A percentile compares a stretch with the other conserved stretches of the same genome.
phyloP scores from a whole-genome alignment of 2,329 filamentous ascomycete species.

The Fonsecaea monophora region DNA sequence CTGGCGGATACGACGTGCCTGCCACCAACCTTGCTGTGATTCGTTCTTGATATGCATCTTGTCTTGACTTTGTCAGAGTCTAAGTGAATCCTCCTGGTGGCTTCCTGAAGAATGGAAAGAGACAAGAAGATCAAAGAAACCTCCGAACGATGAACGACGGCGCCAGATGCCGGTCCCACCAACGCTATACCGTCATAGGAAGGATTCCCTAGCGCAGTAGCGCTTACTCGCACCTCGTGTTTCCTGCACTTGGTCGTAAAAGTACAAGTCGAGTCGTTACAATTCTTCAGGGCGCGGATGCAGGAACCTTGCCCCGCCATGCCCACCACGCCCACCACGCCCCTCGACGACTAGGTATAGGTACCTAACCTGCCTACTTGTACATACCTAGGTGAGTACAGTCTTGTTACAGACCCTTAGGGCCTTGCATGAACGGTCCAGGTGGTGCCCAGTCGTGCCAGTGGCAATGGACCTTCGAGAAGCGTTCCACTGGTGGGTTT shows the following conservation, averaged over 20 bases:
- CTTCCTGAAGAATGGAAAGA: background rate
- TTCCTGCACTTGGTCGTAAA: background rate
- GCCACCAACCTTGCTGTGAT: too few relatives aligned
- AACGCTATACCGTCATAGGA: constrained; percentile 18
- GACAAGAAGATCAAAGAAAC: background rate
- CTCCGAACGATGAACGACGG: background rate
- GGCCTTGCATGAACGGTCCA: constrained; percentile 5
- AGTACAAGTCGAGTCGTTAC: background rate
- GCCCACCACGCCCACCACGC: too few relatives aligned
- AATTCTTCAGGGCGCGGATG: constrained; percentile 7
- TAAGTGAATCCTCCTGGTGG: too few relatives aligned
- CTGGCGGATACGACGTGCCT: too few relatives aligned
- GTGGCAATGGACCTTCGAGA: constrained; percentile 8
- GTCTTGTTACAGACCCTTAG: background rate
- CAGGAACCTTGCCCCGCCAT: constrained; percentile 2
- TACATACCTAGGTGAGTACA: too few relatives aligned
- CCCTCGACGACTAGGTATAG: too few relatives aligned
- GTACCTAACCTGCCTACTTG: too few relatives aligned
- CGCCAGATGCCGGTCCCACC: background rate
- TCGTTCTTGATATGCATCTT: too few relatives aligned
- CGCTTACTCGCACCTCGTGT: constrained; percentile 15
- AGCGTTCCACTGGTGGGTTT: background rate
- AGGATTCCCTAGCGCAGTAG: constrained; percentile 27
- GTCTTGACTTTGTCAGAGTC: too few relatives aligned
- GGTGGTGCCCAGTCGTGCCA: background rate